Evolutionary conservation across 1,284 basidiomycete genomes (phyloP).

Genomic region (Sporisorium scitamineum): DNA sequence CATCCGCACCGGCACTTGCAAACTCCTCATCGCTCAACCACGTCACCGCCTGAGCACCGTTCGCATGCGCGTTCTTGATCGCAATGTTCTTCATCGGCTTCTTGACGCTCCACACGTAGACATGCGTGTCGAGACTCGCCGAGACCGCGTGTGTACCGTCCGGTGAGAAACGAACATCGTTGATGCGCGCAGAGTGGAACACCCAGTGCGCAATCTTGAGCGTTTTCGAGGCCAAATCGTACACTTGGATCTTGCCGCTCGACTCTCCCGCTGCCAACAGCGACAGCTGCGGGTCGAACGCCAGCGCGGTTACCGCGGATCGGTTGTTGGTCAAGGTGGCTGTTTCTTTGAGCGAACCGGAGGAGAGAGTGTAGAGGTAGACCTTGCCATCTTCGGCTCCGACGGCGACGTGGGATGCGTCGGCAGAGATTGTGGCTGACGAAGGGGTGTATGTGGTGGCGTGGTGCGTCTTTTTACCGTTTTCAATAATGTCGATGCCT

Average conservation of each 20-base stretch:
- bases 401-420: constrained; percentile 75
- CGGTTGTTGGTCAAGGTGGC: constrained; percentile 75
- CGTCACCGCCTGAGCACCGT: constrained; percentile 76
- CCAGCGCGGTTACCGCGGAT: constrained; percentile 76
- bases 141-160: constrained; percentile 79
- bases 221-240: constrained; percentile 73
- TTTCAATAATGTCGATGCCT: constrained; percentile 74
- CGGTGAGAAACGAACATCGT: constrained; percentile 81
- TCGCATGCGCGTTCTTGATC: constrained; percentile 74
- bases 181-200: constrained; percentile 85
- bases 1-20: constrained; percentile 85
- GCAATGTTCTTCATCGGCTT: constrained; percentile 83
- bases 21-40: constrained; percentile 79
- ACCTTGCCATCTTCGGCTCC: constrained; percentile 73
- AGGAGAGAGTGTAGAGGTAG: constrained; percentile 45
- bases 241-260: constrained; percentile 82
- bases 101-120: constrained; percentile 87
- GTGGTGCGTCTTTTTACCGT: constrained; percentile 42
- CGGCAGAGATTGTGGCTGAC: constrained; percentile 73
- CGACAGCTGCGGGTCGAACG: constrained; percentile 82
- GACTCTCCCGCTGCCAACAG: constrained; percentile 79
- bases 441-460: constrained; percentile 41
- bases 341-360: constrained; percentile 6
- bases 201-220: constrained; percentile 76
- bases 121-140: constrained; percentile 78